phyloP scores from a whole-genome alignment of 2,329 filamentous ascomycete species.

The Exophiala lecanii-corni region DNA sequence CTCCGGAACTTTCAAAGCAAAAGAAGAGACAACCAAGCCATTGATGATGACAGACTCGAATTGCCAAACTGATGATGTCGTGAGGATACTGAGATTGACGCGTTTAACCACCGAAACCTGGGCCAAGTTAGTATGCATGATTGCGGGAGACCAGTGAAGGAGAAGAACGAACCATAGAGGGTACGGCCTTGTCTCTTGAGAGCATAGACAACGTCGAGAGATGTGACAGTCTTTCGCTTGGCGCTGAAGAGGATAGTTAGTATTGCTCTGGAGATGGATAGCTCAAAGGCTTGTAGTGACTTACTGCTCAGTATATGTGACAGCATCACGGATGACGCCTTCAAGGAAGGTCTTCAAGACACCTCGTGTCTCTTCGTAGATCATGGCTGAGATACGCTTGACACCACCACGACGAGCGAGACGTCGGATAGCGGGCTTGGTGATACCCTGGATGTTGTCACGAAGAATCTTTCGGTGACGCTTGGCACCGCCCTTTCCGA shows the following conservation, averaged over 20 bases:
- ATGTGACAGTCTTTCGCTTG: slow-evolving; percentile 50
- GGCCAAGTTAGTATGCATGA: slow-evolving; percentile 7
- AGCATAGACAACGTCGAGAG: slow-evolving; percentile 59
- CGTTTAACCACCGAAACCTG: slow-evolving; percentile 66
- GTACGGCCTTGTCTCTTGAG: slow-evolving; percentile 64
- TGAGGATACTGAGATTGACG: slow-evolving; percentile 9
- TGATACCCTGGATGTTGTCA: slow-evolving; percentile 99
- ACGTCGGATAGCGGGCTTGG: slow-evolving; percentile 97
- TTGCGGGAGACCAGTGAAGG: no score
- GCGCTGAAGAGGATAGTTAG: slow-evolving; percentile 71
- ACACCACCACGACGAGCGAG: slow-evolving; percentile 98
- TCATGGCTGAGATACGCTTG: slow-evolving; percentile 98
- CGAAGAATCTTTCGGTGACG: slow-evolving; percentile 98
- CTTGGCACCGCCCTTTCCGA: slow-evolving; percentile 98
- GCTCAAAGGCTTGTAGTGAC: no score
- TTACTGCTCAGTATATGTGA: slow-evolving; percentile 75
- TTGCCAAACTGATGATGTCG: slow-evolving; percentile 12
- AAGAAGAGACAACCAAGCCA: slow-evolving; percentile 10
- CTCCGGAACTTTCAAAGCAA: slow-evolving; percentile 23
- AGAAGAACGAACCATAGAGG: slow-evolving; percentile 63
- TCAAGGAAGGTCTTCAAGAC: slow-evolving; percentile 79
- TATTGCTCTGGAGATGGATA: slow-evolving; percentile 56
- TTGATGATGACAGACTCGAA: slow-evolving; percentile 12
- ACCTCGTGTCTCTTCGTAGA: slow-evolving; percentile 79
- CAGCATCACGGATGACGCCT: slow-evolving; percentile 72